A percentile compares a stretch with the other conserved stretches of the same genome.
Conservation (phyloP, 2,329 filamentous ascomycete species). For the Cercospora sp. region DNA sequence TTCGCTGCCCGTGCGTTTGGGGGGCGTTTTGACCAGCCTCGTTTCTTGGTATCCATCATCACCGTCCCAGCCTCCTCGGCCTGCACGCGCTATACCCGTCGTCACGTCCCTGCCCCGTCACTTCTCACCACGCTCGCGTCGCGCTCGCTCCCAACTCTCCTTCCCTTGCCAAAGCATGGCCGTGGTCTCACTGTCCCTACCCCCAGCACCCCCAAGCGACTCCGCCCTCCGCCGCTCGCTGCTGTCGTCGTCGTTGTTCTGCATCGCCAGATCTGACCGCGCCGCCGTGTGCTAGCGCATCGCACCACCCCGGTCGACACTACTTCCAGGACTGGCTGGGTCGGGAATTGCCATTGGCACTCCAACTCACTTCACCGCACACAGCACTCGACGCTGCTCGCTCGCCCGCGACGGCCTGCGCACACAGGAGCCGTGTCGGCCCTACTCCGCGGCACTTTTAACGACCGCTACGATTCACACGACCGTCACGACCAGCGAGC, state of each 20-base stretch:
- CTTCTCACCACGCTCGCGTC: constrained; percentile 4
- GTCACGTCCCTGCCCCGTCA: constrained; percentile 3
- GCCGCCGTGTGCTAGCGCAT: constrained; percentile 4
- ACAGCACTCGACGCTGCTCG: background rate
- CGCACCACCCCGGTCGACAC: constrained; percentile 6
- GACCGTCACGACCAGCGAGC: constrained; percentile 38
- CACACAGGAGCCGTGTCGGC: constrained; percentile 45
- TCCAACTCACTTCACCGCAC: background rate
- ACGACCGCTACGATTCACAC: constrained; percentile 57
- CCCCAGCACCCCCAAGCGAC: background rate
- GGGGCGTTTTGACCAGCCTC: constrained; percentile 9
- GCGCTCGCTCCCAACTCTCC: background rate
- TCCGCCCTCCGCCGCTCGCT: background rate
- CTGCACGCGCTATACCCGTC: constrained; percentile 5
- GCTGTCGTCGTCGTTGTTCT: background rate
- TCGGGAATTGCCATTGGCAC: constrained; percentile 16
- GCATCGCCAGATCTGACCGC: constrained; percentile 10
- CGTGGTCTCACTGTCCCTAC: constrained; percentile 15
- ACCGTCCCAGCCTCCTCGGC: background rate
- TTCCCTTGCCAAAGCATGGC: background rate
- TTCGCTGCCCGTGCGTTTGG: constrained; percentile 10
- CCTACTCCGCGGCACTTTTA: constrained; percentile 44
- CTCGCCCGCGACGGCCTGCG: constrained; percentile 13
- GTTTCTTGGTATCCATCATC: constrained; percentile 4
- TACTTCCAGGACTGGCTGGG: background rate